These are phyloP conservation scores for Claviceps monticola DNA, from an alignment of 2,329 filamentous ascomycete genomes.

Conservation along the genomic window DNA sequence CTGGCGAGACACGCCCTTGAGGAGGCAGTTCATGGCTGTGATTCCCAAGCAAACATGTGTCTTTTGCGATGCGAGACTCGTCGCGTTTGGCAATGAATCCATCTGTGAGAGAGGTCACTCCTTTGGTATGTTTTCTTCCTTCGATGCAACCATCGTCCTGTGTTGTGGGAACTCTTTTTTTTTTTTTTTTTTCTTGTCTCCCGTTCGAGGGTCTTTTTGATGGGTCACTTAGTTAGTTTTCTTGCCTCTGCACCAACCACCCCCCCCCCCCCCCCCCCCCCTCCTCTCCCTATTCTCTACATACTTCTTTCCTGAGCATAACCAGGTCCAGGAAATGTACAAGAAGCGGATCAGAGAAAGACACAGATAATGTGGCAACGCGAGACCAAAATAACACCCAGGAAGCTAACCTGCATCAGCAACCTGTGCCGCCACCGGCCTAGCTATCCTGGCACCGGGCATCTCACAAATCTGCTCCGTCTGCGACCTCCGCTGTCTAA, in stretches of 20 bases:
- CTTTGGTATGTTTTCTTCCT: slow-evolving; percentile 21
- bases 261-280: no score
- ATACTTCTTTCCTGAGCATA: no score
- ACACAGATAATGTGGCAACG: no score
- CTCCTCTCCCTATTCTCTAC: background rate
- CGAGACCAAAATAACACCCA: no score
- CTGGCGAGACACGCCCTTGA: slow-evolving; percentile 15
- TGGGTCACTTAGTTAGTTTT: no score
- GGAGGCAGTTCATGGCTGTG: slow-evolving; percentile 24
- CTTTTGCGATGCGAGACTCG: slow-evolving; percentile 29
- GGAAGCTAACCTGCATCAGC: slow-evolving; percentile 17
- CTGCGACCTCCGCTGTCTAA: slow-evolving; percentile 37
- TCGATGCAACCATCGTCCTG: background rate
- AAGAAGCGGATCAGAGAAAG: no score
- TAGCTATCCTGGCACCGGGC: slow-evolving; percentile 40
- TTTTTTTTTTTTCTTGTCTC: no score
- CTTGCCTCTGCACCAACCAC: no score
- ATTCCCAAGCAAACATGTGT: slow-evolving; percentile 27
- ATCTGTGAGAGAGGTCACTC: slow-evolving; percentile 25
- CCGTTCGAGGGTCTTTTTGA: no score
- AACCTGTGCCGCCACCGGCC: slow-evolving; percentile 38
- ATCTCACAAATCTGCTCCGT: slow-evolving; percentile 41
- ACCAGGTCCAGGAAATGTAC: no score
- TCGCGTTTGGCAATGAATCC: slow-evolving; percentile 19
- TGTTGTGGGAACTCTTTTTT: no score